A percentile compares a stretch with the other conserved stretches of the same genome.
Evolutionary conservation across 805 yeast species (phyloP).

Genomic region (Debaryomyces hansenii): DNA sequence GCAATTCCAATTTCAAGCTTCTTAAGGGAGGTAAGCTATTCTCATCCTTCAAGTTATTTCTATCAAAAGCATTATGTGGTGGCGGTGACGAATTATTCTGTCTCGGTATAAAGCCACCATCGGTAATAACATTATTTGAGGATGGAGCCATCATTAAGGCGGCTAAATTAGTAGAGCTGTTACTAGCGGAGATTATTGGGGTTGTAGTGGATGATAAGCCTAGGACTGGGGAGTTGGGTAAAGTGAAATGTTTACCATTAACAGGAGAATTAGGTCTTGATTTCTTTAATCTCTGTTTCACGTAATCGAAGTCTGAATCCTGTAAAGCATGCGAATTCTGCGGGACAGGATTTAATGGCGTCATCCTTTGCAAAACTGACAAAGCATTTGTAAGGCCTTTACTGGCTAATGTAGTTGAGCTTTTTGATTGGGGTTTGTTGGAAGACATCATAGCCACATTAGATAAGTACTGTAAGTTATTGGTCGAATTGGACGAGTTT

Average conservation of each 20-base stretch:
- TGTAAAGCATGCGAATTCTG: constrained; percentile 23
- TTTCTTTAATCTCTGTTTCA: constrained; percentile 43
- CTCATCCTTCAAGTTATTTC: constrained; percentile 21
- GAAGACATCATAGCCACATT: constrained; percentile 17
- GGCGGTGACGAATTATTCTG: constrained; percentile 7
- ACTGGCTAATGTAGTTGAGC: constrained; percentile 15
- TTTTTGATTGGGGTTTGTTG: constrained; percentile 8
- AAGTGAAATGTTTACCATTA: constrained; percentile 30
- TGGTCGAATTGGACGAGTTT: constrained; percentile 7
- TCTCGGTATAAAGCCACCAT: constrained; percentile 6
- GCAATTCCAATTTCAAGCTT: constrained; percentile 51
- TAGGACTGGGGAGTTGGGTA: constrained; percentile 45
- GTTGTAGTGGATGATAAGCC: constrained; percentile 40
- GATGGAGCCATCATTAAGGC: constrained; percentile 35
- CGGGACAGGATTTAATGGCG: constrained; percentile 43
- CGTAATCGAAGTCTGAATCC: constrained; percentile 49
- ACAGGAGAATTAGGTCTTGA: constrained; percentile 54
- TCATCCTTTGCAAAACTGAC: constrained; percentile 61
- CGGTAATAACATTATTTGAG: constrained; percentile 2
- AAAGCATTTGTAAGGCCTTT: constrained; percentile 31
- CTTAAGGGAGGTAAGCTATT: constrained; percentile 47
- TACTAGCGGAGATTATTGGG: constrained; percentile 43
- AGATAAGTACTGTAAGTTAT: constrained; percentile 24
- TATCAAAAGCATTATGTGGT: constrained; percentile 9
- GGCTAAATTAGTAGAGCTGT: constrained; percentile 38